phyloP scores from a whole-genome alignment of 2,329 filamentous ascomycete species.

The Bipolaris zeicola region DNA sequence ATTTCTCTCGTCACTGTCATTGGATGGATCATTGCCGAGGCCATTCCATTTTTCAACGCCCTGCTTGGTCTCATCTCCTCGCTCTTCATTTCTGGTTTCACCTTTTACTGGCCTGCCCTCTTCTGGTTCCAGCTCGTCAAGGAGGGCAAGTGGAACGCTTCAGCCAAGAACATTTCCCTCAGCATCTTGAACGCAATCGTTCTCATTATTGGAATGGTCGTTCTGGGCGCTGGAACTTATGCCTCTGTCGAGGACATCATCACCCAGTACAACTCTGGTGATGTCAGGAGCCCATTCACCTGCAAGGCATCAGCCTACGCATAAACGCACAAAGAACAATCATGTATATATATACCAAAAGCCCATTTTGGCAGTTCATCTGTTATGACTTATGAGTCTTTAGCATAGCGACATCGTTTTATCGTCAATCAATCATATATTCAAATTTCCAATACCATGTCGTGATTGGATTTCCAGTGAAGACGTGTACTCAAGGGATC shows the following conservation, averaged over 20 bases:
- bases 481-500: too few species aligned
- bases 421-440: neutral
- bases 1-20: conserved; percentile 63
- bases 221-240: conserved; percentile 51
- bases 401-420: conserved; percentile 5
- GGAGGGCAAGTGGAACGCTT: conserved; percentile 51
- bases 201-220: conserved; percentile 39
- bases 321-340: conserved; percentile 10
- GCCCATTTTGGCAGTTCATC: conserved; percentile 2
- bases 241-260: conserved; percentile 53
- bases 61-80: conserved; percentile 68
- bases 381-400: conserved; percentile 8
- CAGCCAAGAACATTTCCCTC: conserved; percentile 39
- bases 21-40: conserved; percentile 72
- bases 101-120: conserved; percentile 52
- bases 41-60: conserved; percentile 72
- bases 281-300: conserved; percentile 50
- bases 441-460: neutral
- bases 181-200: conserved; percentile 36
- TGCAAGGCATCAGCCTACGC: conserved; percentile 45
- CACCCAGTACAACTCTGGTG: conserved; percentile 46
- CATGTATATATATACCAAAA: conserved; percentile 9
- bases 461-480: too few species aligned
- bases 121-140: conserved; percentile 51
- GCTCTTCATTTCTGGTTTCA: conserved; percentile 72